A percentile compares a stretch with the other conserved stretches of the same genome.
phyloP scores from a whole-genome alignment of 768 basidiomycete species.

The Chalciporus sphaerocephalus region DNA sequence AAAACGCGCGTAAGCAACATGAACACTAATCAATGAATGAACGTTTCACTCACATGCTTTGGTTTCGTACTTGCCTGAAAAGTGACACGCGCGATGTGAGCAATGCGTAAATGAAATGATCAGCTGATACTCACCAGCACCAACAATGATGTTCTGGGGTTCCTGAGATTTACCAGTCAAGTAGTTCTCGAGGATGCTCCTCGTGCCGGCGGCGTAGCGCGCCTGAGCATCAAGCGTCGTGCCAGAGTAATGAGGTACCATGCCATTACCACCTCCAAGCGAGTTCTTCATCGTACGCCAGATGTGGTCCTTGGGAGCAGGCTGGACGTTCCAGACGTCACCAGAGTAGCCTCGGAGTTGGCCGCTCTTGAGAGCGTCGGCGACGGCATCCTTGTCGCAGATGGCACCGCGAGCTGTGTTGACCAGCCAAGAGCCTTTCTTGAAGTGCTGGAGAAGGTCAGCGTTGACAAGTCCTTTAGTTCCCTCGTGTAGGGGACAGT shows the following conservation, averaged over 20 bases:
- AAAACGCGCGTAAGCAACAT: not conserved
- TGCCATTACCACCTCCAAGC: conserved; percentile 80
- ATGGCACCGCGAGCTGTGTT: conserved; percentile 92
- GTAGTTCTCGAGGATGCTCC: conserved; percentile 69
- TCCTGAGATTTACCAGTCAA: conserved; percentile 62
- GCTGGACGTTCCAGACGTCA: conserved; percentile 86
- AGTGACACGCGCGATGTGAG: not conserved
- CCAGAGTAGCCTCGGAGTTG: conserved; percentile 53
- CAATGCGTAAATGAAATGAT: not conserved
- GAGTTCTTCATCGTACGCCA: conserved; percentile 82
- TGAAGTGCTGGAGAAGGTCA: conserved; percentile 79
- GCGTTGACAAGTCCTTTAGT: conserved; percentile 75
- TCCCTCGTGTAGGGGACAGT: conserved; percentile 81
- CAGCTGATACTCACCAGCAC: conserved; percentile 32
- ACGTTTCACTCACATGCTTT: conserved; percentile 34
- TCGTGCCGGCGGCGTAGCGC: conserved; percentile 72
- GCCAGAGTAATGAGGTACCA: conserved; percentile 83
- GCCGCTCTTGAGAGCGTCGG: conserved; percentile 69
- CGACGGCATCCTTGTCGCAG: conserved; percentile 77
- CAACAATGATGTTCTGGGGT: conserved; percentile 77
- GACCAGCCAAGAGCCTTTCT: conserved; percentile 89
- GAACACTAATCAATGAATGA: not conserved
- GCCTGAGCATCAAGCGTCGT: conserved; percentile 85
- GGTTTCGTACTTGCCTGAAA: conserved; percentile 43
- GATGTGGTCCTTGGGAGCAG: conserved; percentile 77